Base-by-base conservation (phyloP, 805 yeast species). In the Suhomyces vadensis region DNA sequence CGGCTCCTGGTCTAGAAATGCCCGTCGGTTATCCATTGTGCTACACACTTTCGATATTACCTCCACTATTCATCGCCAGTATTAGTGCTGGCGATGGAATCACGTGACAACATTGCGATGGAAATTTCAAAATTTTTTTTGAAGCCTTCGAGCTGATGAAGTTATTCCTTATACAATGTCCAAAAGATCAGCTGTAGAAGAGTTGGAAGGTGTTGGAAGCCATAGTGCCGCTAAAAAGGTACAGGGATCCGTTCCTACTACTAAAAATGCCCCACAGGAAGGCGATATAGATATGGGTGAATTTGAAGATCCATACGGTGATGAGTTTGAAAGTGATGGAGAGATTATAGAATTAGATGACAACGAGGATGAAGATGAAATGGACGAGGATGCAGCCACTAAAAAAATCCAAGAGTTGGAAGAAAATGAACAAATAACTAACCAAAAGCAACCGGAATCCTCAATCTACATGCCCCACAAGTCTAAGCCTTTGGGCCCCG, bases 241-340 rank as follows among this genome's bases (percentile, higher is more conserved):
- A 6, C 57, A 57, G 4, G 69, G 61, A 6, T 66, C 75, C 20
- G 75, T 73, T 5, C 75, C 81, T 46, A 67, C 59, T 42, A 64
- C 56, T 61, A 66, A 55, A 44, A 65, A 39, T 9, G 48, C 52
- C 10, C 55, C 51, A 3, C 55, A 48, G 11, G 74, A 58, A 17
- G 56, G 64, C 4, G 83, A 82, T 49, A 67, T 73, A 25, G 84
- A 81, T 14, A 79, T 83, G 79, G 95, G 92, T 21, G 96, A 85
- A 53, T 86, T 85, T 64, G 97, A 90, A 64, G 94, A 86, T 59
- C 83, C 87, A 33, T 85, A 83, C 55, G 96, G 96, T 48, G 96
- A 88, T 60, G 97, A 91, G 58, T 89, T 83, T 53, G 96, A 89
- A 56, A 87, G 92, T 69, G 95, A 88, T 55, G 96, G 87, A 43